Evolutionary conservation across 2,329 filamentous ascomycete genomes (phyloP), one percentile per base, ranked within the genome.

Genomic region (Talaromyces sp.): DNA sequence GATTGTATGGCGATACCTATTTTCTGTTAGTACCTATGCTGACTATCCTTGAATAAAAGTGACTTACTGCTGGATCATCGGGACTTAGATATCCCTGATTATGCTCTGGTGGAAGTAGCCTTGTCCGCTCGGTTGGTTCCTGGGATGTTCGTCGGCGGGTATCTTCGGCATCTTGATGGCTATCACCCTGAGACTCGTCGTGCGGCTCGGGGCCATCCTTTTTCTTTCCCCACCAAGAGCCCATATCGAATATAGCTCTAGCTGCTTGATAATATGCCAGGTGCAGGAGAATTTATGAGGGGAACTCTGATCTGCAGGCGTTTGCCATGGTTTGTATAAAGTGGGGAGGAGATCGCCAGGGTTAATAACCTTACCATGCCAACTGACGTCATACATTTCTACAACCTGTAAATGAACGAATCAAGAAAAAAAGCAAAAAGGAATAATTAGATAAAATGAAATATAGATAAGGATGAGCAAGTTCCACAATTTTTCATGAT

Each of bases 1-100:
- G 83, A 65, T 99, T 99, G 76, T 97, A 97, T 0, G 94, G 94
- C 3, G 91, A 90, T 20, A 90, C 86, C 76, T 79, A 30, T 11
- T 13, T 8, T 22, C 16, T 20, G 10, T 7, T 16, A 17, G 54
- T 52, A 51, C 8, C 16, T 5, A 10, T 16, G 16, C 14, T 42
- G 20, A 3, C 19, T 20, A 6, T 32, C 27, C 20, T 39, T 32
- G 10, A n/a, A 29, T 9, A 13, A 0, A 4, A 9, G 6, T 4
- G 8, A 52, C 60, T 47, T 45, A 64, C 61, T 16, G 61, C 61
- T 7, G 61, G 61, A 49, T 64, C 61, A 51, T 64, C 60, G 11
- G 61, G 61, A 13, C 54, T 63, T 27, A 64, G n/a, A 3, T 52
- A 58, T 4, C 49, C 53, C 8, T 50, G 49, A n/a, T 47, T 24